Base-by-base conservation (phyloP, 2,329 filamentous ascomycete species). In the Neofusicoccum laricinum region DNA sequence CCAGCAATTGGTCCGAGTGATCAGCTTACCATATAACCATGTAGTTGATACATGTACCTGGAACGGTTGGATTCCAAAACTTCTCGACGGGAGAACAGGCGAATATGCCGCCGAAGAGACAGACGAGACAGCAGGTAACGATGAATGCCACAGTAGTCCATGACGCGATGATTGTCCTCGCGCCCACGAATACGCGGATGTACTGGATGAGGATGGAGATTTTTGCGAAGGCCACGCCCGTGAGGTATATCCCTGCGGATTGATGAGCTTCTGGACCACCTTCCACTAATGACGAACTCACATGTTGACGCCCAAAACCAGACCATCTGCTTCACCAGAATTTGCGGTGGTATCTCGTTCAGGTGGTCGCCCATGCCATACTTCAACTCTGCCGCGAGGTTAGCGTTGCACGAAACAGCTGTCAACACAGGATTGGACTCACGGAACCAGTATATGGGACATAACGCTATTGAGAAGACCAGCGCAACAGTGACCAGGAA, bases 301-400 rank as follows among this genome's bases (percentile, higher is more conserved):
- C 49, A 64, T 12, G 61, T 64, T 11, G 49, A 55, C 2, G 14
- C 61, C 61, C 61, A 64, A 17, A 64, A 64, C 49, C 49, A 55
- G 4, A 14, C 7, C 50, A 55, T 46, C 19, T 55, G 61, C 34
- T 38, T 64, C 14, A 40, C 43, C n/a, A 64, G 19, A 17, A 36
- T 36, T 2, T 21, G 17, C 7, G 61, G 50, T 25, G 49, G 30
- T 8, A 64, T 34, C 14, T 38, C 43, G 4, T n/a, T 17, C 11
- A 64, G 19, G 19, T 40, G 63, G 2, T 45, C 32, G 1, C 63
- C 63, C 53, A 64, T 17, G 17, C 63, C 63, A 46, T 59, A 61
- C 10, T 41, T 36, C 32, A 43, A 10, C 38, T 59, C 51, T 64
- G 19, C 19, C 2, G 19, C 21, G 11, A 17, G 3, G 53, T 59